Conservation (phyloP, 306 rosid species). For the Medicago arabica region DNA sequence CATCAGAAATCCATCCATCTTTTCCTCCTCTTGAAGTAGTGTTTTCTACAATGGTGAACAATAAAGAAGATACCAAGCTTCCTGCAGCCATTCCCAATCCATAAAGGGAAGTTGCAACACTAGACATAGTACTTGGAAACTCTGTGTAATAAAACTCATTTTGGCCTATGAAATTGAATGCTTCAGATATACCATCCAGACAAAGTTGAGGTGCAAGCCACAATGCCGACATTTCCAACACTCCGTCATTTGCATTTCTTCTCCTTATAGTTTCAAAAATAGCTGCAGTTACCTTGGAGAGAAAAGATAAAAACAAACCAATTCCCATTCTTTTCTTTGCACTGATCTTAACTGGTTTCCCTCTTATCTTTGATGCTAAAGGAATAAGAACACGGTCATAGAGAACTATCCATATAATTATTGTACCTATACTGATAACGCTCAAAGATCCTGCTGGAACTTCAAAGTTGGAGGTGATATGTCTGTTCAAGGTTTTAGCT, state of each 20-base stretch:
- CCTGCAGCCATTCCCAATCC: conserved; percentile 67
- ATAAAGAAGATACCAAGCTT: conserved; percentile 54
- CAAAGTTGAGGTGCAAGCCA: conserved; percentile 71
- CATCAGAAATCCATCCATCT: conserved; percentile 64
- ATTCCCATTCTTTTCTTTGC: conserved; percentile 68
- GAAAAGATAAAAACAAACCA: conserved; percentile 51
- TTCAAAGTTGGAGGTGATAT: conserved; percentile 53
- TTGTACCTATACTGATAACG: conserved; percentile 45
- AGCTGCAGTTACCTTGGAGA: conserved; percentile 53
- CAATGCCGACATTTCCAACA: conserved; percentile 62
- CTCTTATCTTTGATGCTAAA: conserved; percentile 61
- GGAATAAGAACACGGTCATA: conserved; percentile 67
- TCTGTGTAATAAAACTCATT: conserved; percentile 73
- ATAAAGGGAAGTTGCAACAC: conserved; percentile 57
- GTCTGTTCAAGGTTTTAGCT: conserved; percentile 69
- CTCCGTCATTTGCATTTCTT: conserved; percentile 53
- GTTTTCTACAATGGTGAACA: conserved; percentile 51
- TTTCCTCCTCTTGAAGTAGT: conserved; percentile 65
- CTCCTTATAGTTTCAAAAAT: conserved; percentile 53
- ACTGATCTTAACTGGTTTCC: conserved; percentile 52
- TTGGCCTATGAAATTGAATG: conserved; percentile 68
- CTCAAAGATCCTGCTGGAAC: conserved; percentile 69
- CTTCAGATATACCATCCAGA: conserved; percentile 72
- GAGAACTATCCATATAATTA: conserved; percentile 56
- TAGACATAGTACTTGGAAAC: conserved; percentile 69